Base-by-base conservation (phyloP, 768 basidiomycete species). In the Kwoniella dendrophila region DNA sequence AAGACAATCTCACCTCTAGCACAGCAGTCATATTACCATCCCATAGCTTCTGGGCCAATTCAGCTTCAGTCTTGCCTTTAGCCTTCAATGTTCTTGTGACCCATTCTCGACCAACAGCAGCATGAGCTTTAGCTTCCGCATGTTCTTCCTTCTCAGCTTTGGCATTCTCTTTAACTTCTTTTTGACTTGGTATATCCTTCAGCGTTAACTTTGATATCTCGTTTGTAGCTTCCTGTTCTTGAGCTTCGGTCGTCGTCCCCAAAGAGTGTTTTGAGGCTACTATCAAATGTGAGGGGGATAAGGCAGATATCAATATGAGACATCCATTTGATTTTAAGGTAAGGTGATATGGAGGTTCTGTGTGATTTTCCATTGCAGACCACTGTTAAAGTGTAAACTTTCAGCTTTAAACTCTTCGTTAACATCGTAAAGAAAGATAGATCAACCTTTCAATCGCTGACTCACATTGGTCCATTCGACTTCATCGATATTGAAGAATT, bases 401-500 rank as follows among this genome's bases (percentile, higher is more conserved):
- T 57, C 47, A 62, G 50, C 41, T 43, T 43, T 43, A 36, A n/a
- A n/a, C n/a, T n/a, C n/a, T n/a, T n/a, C n/a, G n/a, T n/a, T n/a
- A n/a, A n/a, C n/a, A n/a, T n/a, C n/a, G n/a, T n/a, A n/a, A n/a
- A n/a, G n/a, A n/a, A n/a, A n/a, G n/a, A n/a, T n/a, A n/a, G n/a
- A n/a, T 16, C 50, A 8, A n/a, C n/a, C n/a, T n/a, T n/a, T n/a
- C n/a, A n/a, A n/a, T n/a, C n/a, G 33, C n/a, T 0, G 16, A 82
- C 90, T 69, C 74, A 95, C 95, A 59, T 87, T 86, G 0, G 89
- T 94, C 92, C 94, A 98, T 2, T 88, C 90, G 4, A 97, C 92
- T 78, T 99, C 96, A 3, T 88, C 90, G 30, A 96, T 90, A 75
- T 96, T 97, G 83, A 97, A 98, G 80, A 99, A 98, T 81, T 99